These are phyloP conservation scores for Epichloe typhina DNA, from an alignment of 2,329 filamentous ascomycete genomes.

Conservation along the genomic window DNA sequence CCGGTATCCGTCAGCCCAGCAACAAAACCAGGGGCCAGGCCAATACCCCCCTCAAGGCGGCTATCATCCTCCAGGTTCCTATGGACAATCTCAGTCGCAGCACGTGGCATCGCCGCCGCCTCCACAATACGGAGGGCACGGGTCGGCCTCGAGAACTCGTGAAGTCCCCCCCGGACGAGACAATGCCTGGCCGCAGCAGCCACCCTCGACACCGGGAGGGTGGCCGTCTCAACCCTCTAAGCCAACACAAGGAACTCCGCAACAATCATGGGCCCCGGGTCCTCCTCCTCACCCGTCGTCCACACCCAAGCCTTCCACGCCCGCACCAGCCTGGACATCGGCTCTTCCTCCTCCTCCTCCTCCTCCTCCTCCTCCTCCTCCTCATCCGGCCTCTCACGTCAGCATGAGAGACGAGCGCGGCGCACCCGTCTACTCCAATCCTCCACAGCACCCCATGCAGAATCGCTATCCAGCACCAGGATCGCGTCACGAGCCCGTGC, in stretches of 20 bases:
- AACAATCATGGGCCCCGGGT: conserved; percentile 19
- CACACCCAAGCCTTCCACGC: conserved; percentile 21
- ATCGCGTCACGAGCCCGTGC: conserved; percentile 28
- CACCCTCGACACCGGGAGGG: conserved; percentile 10
- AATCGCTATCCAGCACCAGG: conserved; percentile 24
- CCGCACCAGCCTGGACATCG: conserved; percentile 19
- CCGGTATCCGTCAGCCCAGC: conserved; percentile 30
- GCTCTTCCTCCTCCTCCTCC: conserved; percentile 22
- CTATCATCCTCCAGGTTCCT: conserved; percentile 30
- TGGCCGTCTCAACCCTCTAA: conserved; percentile 21
- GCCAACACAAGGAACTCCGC: conserved; percentile 19
- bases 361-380: conserved; percentile 18
- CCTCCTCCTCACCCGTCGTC: conserved; percentile 15
- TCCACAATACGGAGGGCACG: conserved; percentile 29
- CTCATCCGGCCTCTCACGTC: conserved; percentile 23
- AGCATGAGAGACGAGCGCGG: conserved; percentile 26
- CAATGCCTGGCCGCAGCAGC: conserved; percentile 18
- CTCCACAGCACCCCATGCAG: conserved; percentile 24
- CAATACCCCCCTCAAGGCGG: conserved; percentile 31
- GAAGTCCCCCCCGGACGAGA: conserved; percentile 26
- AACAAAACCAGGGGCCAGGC: conserved; percentile 16
- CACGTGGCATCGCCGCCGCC: conserved; percentile 33
- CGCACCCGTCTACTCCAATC: conserved; percentile 21
- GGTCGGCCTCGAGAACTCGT: conserved; percentile 28
- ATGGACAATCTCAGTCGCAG: conserved; percentile 23